A percentile compares a stretch with the other conserved stretches of the same genome.
phyloP scores from a whole-genome alignment of 1,284 basidiomycete genomes.

The Ganoderma resinaceum region DNA sequence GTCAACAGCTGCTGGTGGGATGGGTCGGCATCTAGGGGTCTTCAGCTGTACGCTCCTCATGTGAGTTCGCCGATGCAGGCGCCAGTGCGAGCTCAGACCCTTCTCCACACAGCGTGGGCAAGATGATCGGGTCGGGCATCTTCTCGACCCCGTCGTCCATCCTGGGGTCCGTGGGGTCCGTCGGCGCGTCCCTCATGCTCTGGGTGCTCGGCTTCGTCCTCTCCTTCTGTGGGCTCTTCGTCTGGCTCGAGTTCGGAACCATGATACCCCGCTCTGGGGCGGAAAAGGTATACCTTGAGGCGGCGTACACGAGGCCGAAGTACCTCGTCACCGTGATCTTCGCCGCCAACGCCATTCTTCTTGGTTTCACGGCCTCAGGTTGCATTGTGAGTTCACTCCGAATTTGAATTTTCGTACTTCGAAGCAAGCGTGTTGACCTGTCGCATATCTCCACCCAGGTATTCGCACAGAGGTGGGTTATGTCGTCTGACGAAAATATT shows the following conservation, averaged over 20 bases:
- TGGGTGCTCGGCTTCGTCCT: conserved; percentile 75
- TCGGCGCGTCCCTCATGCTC: conserved; percentile 68
- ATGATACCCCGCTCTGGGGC: conserved; percentile 61
- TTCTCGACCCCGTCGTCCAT: conserved; percentile 71
- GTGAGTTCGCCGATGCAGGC: conserved; percentile 24
- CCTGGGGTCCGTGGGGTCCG: conserved; percentile 67
- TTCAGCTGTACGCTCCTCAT: conserved; percentile 42
- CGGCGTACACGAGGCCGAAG: conserved; percentile 66
- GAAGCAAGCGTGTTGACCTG: neutral
- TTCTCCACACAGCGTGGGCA: conserved; percentile 49
- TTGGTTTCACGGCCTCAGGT: conserved; percentile 64
- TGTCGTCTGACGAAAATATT: no score
- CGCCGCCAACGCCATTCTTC: conserved; percentile 64
- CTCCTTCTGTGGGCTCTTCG: conserved; percentile 68
- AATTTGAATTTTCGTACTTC: neutral
- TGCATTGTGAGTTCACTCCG: conserved; percentile 52
- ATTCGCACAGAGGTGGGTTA: conserved; percentile 34
- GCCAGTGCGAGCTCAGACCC: neutral
- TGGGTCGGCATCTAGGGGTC: conserved; percentile 41
- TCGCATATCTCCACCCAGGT: conserved; percentile 30
- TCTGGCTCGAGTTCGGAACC: conserved; percentile 78
- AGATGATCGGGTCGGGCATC: conserved; percentile 67
- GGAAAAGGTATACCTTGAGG: conserved; percentile 83
- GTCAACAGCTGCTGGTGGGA: conserved; percentile 40
- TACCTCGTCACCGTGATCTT: conserved; percentile 68